Percentiles rank a stretch among this genome's conserved stretches.
Conservation (phyloP, 2,329 filamentous ascomycete species). For the Scorias spongiosa region DNA sequence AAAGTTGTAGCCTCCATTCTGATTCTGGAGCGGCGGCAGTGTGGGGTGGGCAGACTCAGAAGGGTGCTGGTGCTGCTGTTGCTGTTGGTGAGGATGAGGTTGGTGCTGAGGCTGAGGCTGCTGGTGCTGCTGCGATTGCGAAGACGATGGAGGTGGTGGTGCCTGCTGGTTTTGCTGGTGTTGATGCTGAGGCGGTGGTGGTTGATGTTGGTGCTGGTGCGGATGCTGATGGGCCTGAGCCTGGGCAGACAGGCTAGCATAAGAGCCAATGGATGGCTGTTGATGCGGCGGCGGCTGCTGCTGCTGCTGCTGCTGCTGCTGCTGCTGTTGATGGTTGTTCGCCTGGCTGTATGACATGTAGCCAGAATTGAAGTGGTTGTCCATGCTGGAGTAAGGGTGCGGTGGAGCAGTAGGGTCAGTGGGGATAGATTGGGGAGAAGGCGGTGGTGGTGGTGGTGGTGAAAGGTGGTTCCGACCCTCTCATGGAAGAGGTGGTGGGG, state of each 20-base stretch:
- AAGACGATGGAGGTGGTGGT: neutral
- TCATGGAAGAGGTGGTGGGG: constrained; percentile 1
- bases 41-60: constrained; percentile 12
- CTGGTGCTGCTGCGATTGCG: constrained; percentile 7
- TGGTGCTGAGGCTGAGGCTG: constrained; percentile 8
- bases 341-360: constrained; percentile 12
- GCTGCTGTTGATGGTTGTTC: constrained; percentile 6
- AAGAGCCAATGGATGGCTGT: neutral
- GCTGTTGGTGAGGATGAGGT: constrained; percentile 7
- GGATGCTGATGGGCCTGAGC: constrained; percentile 6
- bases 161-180: constrained; percentile 5
- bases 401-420: constrained; percentile 3
- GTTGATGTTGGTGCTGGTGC: constrained; percentile 6
- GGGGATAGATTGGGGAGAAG: constrained; percentile 5
- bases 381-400: constrained; percentile 7
- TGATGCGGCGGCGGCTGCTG: constrained; percentile 8
- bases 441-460: constrained; percentile 3
- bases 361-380: constrained; percentile 13
- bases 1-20: constrained; percentile 19
- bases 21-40: constrained; percentile 20
- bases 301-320: constrained; percentile 4
- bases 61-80: constrained; percentile 5
- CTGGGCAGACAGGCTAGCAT: constrained; percentile 4
- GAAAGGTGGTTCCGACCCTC: constrained; percentile 5
- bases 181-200: constrained; percentile 9